These are phyloP conservation scores for Filobasidium wieringae DNA, from an alignment of 768 basidiomycete genomes.

Conservation along the genomic window DNA sequence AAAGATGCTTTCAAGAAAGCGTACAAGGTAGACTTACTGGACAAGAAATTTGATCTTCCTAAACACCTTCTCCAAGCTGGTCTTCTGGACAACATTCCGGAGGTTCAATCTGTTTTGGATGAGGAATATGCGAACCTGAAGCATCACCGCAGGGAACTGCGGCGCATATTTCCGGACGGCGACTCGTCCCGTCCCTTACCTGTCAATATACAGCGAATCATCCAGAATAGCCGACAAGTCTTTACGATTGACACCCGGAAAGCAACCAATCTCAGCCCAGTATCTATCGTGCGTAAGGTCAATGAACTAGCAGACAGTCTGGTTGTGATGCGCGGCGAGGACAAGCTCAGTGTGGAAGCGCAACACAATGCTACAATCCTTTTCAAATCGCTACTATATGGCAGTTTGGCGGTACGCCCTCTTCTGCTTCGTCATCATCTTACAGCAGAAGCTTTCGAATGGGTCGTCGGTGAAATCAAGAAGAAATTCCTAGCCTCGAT, in stretches of 20 bases:
- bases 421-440: slow-evolving; percentile 81
- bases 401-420: slow-evolving; percentile 71
- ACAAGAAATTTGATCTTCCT: slow-evolving; percentile 46
- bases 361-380: slow-evolving; percentile 81
- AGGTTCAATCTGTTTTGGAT: slow-evolving; percentile 73
- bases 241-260: slow-evolving; percentile 94
- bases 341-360: slow-evolving; percentile 58
- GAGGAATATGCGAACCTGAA: slow-evolving; percentile 56
- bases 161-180: slow-evolving; percentile 76
- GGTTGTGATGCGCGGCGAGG: slow-evolving; percentile 76
- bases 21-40: slow-evolving; percentile 81
- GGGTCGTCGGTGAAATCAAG: slow-evolving; percentile 93
- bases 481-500: slow-evolving; percentile 88
- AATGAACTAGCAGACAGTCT: slow-evolving; percentile 62
- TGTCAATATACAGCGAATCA: slow-evolving; percentile 87
- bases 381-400: slow-evolving; percentile 86
- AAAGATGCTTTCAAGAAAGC: slow-evolving; percentile 75
- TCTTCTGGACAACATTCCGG: slow-evolving; percentile 68
- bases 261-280: slow-evolving; percentile 80
- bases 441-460: slow-evolving; percentile 88
- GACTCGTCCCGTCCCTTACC: slow-evolving; percentile 79
- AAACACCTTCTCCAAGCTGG: slow-evolving; percentile 53
- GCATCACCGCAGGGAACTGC: slow-evolving; percentile 65
- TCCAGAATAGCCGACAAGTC: slow-evolving; percentile 89
- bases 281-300: slow-evolving; percentile 71